Evolutionary conservation across 2,329 filamentous ascomycete genomes (phyloP), one percentile per base, ranked within the genome.

Genomic region (Akanthomyces lecanii): DNA sequence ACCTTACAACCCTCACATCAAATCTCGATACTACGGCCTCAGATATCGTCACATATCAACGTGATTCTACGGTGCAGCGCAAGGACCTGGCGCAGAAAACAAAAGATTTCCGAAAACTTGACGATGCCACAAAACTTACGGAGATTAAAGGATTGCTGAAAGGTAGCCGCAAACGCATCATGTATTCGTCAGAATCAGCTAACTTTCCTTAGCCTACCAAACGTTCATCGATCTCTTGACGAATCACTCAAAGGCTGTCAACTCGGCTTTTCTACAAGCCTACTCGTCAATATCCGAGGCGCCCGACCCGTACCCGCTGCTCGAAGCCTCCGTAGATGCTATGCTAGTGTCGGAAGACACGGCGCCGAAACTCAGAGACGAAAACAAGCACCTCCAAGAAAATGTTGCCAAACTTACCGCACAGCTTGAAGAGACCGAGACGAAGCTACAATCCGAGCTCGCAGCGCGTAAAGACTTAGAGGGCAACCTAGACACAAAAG

Each of bases 21-120:
- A 90, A 85, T 67, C 88, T 99, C 66, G 95, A 99, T 76, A 89
- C 89, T 64, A 94, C 92, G 4, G 95, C 95, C n/a, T 94, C 93
- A 12, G 95, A 98, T 71, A 92, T 99, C 66, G 92, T 98, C 59
- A 81, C 90, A 54, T 92, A 96, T 73, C 96, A 99, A 73, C 86
- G 93, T 70, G 95, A 98, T 75, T 91, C 94, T n/a, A 89, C 97
- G 5, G 89, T 97, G 0, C 94, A 99, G 74, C 85, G 95, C 60
- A 99, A 99, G 74, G 96, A 99, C 65, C 81, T 99, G 23, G 95
- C 96, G n/a, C 93, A 97, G 73, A 98, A 97, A 82, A 99, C 95
- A 0, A 99, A 99, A 72, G 94, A 98, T 71, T 99, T 98, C 70
- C 84, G 93, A 65, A 98, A 97, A 75, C 83, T 96, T 12, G 94